These are phyloP conservation scores for Clarireedia hainanense DNA, from an alignment of 2,329 filamentous ascomycete species.

Conservation along the genomic window DNA sequence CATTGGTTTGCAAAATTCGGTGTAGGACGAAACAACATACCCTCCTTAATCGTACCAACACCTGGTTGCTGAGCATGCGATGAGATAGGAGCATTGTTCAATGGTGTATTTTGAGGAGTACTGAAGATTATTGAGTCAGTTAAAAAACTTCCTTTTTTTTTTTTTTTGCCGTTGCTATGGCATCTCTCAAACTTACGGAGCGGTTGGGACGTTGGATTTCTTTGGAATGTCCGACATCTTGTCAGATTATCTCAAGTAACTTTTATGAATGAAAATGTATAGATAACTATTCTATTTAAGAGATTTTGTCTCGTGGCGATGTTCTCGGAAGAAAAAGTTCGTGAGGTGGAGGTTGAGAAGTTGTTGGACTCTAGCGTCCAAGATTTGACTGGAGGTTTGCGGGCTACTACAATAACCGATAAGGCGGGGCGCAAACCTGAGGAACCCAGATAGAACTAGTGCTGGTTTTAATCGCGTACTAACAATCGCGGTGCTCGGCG, in stretches of 20 bases:
- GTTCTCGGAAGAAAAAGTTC: slow-evolving; percentile 8
- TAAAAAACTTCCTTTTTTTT: neutral
- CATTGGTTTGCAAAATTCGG: slow-evolving; percentile 19
- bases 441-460: neutral
- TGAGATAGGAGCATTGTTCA: slow-evolving; percentile 91
- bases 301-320: slow-evolving; percentile 8
- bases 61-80: slow-evolving; percentile 94
- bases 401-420: slow-evolving; percentile 10
- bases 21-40: slow-evolving; percentile 46
- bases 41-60: slow-evolving; percentile 93
- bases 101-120: slow-evolving; percentile 96
- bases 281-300: slow-evolving; percentile 2
- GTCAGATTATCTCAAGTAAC: slow-evolving; percentile 6
- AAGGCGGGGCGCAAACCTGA: slow-evolving; percentile 11
- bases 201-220: slow-evolving; percentile 50
- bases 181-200: slow-evolving; percentile 45
- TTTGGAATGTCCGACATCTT: slow-evolving; percentile 57
- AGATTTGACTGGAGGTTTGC: slow-evolving; percentile 10
- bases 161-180: neutral
- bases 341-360: slow-evolving; percentile 10
- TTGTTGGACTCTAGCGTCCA: slow-evolving; percentile 10
- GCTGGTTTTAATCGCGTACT: neutral
- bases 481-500: neutral
- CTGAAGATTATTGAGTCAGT: slow-evolving; percentile 42
- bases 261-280: neutral